Evolutionary conservation across 805 yeast species (phyloP).

Genomic region (Candida tibetensis): DNA sequence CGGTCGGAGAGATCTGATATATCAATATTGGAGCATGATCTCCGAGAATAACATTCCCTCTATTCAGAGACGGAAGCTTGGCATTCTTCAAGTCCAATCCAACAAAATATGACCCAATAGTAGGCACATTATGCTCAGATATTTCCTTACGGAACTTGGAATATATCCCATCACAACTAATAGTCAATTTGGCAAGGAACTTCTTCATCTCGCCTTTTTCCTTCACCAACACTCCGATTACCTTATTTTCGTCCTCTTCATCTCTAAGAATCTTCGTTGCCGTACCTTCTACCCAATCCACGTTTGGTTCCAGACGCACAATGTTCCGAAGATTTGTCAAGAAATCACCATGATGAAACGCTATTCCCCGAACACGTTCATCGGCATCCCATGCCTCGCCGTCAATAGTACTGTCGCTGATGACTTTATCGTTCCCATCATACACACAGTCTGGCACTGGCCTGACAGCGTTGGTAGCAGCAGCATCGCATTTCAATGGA

Average conservation of each 20-base stretch:
- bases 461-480: constrained; percentile 40
- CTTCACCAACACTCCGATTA: constrained; percentile 74
- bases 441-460: constrained; percentile 56
- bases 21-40: constrained; percentile 83
- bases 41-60: constrained; percentile 90
- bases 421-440: constrained; percentile 56
- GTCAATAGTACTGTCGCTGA: constrained; percentile 46
- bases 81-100: constrained; percentile 79
- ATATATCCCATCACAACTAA: constrained; percentile 90
- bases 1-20: constrained; percentile 80
- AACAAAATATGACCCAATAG: constrained; percentile 77
- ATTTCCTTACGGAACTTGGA: constrained; percentile 85
- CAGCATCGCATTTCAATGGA: constrained; percentile 54
- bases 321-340: constrained; percentile 69
- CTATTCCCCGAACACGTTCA: constrained; percentile 66
- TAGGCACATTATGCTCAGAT: constrained; percentile 58
- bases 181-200: constrained; percentile 61
- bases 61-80: constrained; percentile 64
- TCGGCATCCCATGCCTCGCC: constrained; percentile 55
- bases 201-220: constrained; percentile 20
- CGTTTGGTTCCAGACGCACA: constrained; percentile 68
- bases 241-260: constrained; percentile 42
- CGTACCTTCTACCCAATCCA: constrained; percentile 77
- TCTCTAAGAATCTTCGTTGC: constrained; percentile 66
- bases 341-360: constrained; percentile 92